A percentile compares a stretch with the other conserved stretches of the same genome.
Evolutionary conservation across 192 early-diverging fungal species (phyloP).

Genomic region (Backusella liffmaniae): DNA sequence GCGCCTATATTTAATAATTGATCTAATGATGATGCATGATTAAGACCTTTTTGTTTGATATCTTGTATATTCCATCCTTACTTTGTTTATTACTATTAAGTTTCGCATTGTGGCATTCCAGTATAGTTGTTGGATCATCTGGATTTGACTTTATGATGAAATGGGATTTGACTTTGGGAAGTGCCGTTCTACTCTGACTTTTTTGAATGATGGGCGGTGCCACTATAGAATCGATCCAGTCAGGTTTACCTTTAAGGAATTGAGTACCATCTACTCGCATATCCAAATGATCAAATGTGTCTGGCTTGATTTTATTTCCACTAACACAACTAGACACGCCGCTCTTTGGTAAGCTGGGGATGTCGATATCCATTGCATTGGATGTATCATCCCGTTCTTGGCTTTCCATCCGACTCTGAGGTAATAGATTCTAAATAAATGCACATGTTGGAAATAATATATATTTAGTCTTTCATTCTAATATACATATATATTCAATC

Average conservation of each 20-base stretch:
- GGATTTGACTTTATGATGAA: conserved; percentile 20
- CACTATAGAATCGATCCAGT: conserved; percentile 36
- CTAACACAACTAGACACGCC: conserved; percentile 16
- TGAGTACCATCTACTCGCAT: neutral
- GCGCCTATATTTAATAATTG: neutral
- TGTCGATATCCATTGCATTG: neutral
- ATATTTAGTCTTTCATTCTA: no score
- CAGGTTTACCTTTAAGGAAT: conserved; percentile 6
- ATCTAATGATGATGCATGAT: neutral
- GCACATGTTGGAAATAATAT: no score
- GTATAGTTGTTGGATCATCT: conserved; percentile 14
- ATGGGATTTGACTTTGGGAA: conserved; percentile 45
- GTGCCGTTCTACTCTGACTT: conserved; percentile 45
- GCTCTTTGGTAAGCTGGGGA: neutral
- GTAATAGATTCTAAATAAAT: neutral
- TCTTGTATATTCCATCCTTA: neutral
- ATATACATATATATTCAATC: neutral
- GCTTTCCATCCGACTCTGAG: neutral
- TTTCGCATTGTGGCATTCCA: conserved; percentile 37
- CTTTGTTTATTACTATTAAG: neutral
- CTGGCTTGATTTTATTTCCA: conserved; percentile 51
- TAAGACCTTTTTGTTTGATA: neutral
- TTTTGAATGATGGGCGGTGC: conserved; percentile 39
- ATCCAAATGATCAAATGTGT: conserved; percentile 13
- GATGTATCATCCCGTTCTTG: neutral